Evolutionary conservation across 768 basidiomycete genomes (phyloP), one percentile per base, ranked within the genome.

Genomic region (Cystobasidium ongulense): DNA sequence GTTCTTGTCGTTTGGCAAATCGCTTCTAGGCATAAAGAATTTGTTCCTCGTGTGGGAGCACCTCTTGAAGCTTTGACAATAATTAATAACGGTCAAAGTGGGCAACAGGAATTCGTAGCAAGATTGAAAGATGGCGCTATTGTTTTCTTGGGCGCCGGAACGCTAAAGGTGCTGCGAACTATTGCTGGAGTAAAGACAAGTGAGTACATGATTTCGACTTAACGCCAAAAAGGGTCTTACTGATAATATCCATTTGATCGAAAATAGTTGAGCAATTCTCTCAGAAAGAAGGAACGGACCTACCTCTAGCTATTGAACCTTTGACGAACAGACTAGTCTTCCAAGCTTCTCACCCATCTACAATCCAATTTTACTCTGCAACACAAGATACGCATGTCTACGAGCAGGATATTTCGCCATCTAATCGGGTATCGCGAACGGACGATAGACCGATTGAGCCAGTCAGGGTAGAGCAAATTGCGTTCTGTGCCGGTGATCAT

Each of bases 1-100:
- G 95, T 97, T 11, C 82, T 99, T n/a, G 94, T 98, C 43, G 89
- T 95, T 73, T 99, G 96, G 96, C 92, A 96, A 79, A 80, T 99
- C 50, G 88, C 91, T 76, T 87, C 89, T 0, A 90, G 90, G 3
- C 90, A 88, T 81, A 89, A 88, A 80, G 93, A 96, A 80, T 98
- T 91, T 79, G 86, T 98, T 1, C 93, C 96, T 36, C 87, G 96
- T 63, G 84, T 98, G 13, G 94, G 95, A 21, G 88, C 92, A 1
- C 88, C 92, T 3, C 90, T 97, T 67, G 85, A 84, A 77, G 87
- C 86, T 39, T 84, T 94, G 38, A 82, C 90, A 52, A 73, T 76
- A 13, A 72, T 72, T n/a, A 75, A 80, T 5, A 80, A 78, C 79
- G n/a, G 78, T 75, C 67, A 66, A 35, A 85, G 84, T 7, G 86